Evolutionary conservation across 306 rosid genomes (phyloP).

Genomic region (Prunus kanzakura): DNA sequence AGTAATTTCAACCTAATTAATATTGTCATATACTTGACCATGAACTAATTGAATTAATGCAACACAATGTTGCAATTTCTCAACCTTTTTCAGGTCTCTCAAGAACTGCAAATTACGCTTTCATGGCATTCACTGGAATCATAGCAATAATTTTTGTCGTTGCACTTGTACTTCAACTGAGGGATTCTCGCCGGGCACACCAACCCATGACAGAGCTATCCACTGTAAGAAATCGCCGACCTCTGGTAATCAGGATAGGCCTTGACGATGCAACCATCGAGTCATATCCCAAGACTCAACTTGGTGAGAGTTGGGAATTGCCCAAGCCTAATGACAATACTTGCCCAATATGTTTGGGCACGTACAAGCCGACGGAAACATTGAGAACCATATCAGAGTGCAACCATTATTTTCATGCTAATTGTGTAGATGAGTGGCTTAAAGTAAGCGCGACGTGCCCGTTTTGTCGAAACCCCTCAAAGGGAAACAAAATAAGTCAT

Average conservation of each 20-base stretch:
- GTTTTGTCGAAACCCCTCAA: conserved; percentile 30
- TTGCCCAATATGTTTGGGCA: conserved; percentile 42
- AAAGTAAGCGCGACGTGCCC: conserved; percentile 45
- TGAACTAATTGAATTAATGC: no score
- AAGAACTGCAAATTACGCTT: neutral
- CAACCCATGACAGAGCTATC: no score
- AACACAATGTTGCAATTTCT: no score
- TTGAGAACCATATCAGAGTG: conserved; percentile 44
- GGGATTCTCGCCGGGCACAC: no score
- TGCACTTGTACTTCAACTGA: no score
- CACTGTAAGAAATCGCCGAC: no score
- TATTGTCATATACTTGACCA: no score
- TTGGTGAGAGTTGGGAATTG: conserved; percentile 35
- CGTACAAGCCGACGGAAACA: conserved; percentile 36
- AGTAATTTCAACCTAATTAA: no score
- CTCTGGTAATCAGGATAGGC: conserved; percentile 5
- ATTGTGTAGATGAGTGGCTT: conserved; percentile 49
- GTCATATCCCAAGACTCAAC: conserved; percentile 27
- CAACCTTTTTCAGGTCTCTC: no score
- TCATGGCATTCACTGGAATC: neutral
- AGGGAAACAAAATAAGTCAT: neutral
- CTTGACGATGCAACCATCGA: conserved; percentile 45
- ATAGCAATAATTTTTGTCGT: neutral
- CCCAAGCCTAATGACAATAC: conserved; percentile 30
- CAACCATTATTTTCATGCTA: conserved; percentile 43